Conservation (phyloP, 2,329 filamentous ascomycete species). For the Neodidymelliopsis sp. region DNA sequence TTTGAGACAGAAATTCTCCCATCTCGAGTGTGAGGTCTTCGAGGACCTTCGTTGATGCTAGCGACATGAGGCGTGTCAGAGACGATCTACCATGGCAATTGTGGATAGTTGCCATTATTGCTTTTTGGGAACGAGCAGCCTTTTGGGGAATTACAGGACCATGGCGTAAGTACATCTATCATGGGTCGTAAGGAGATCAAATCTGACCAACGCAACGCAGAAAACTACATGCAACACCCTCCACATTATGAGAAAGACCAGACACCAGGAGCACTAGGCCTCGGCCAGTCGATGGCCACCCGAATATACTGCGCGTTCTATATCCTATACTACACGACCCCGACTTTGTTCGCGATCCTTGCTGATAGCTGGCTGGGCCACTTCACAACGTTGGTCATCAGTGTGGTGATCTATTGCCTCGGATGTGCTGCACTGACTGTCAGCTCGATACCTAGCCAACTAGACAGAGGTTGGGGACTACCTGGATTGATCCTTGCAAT, state of each 20-base stretch:
- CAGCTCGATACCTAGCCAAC: conserved; percentile 27
- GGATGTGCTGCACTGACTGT: conserved; percentile 34
- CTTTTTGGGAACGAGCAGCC: conserved; percentile 36
- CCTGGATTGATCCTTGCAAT: conserved; percentile 40
- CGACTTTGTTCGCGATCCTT: conserved; percentile 47
- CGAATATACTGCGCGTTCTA: conserved; percentile 65
- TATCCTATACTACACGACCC: conserved; percentile 56
- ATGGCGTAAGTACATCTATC: conserved; percentile 47
- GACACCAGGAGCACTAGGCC: conserved; percentile 45
- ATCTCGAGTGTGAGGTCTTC: conserved; percentile 12
- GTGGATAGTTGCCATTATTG: conserved; percentile 37
- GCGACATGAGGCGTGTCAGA: conserved; percentile 28
- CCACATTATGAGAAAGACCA: conserved; percentile 29
- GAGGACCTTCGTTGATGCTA: conserved; percentile 9
- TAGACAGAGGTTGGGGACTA: conserved; percentile 34
- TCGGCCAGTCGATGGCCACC: conserved; percentile 54
- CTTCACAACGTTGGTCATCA: conserved; percentile 47
- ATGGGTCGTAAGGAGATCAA: too few species aligned
- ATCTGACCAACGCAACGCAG: conserved; percentile 30
- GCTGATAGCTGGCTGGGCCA: conserved; percentile 52
- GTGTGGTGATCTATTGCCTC: conserved; percentile 38
- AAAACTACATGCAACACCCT: conserved; percentile 55
- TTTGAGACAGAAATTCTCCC: conserved; percentile 8
- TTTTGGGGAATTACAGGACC: conserved; percentile 43
- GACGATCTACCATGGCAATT: conserved; percentile 33